Evolutionary conservation across 2,329 filamentous ascomycete genomes (phyloP).

Genomic region (Trichophyton schoenleinii): DNA sequence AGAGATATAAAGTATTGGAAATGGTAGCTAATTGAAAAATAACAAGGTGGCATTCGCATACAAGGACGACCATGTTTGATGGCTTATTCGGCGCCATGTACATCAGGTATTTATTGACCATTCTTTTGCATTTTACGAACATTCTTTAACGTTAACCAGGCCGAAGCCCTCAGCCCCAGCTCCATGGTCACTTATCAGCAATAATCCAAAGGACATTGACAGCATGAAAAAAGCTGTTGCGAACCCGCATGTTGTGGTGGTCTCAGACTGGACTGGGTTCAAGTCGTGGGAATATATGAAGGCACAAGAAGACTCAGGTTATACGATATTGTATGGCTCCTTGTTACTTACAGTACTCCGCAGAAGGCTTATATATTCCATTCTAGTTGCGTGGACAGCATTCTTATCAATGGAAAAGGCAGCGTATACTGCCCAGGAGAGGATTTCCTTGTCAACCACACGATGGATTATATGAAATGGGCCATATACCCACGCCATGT

Average conservation of each 20-base stretch:
- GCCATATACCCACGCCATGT: background rate
- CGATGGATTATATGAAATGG: background rate
- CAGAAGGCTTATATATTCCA: background rate
- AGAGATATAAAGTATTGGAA: background rate
- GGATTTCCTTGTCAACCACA: background rate
- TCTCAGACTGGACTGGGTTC: background rate
- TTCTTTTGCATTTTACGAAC: background rate
- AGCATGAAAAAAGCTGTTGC: background rate
- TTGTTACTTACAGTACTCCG: background rate
- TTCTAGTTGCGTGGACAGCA: slow-evolving; percentile 40
- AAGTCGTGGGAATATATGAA: slow-evolving; percentile 3
- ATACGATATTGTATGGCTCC: background rate
- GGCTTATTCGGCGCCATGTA: background rate
- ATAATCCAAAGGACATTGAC: background rate
- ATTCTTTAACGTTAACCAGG: background rate
- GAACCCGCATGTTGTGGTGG: background rate
- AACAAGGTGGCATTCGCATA: background rate
- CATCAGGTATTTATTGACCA: background rate
- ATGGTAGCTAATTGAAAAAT: background rate
- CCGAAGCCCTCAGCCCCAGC: background rate
- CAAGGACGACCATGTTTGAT: background rate
- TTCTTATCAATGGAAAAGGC: slow-evolving; percentile 50
- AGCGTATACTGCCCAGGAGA: slow-evolving; percentile 40
- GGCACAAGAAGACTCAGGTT: background rate
- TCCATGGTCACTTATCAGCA: background rate